Evolutionary conservation across 2,329 filamentous ascomycete genomes (phyloP), one percentile per base, ranked within the genome.

Genomic region (Pyricularia grisea): DNA sequence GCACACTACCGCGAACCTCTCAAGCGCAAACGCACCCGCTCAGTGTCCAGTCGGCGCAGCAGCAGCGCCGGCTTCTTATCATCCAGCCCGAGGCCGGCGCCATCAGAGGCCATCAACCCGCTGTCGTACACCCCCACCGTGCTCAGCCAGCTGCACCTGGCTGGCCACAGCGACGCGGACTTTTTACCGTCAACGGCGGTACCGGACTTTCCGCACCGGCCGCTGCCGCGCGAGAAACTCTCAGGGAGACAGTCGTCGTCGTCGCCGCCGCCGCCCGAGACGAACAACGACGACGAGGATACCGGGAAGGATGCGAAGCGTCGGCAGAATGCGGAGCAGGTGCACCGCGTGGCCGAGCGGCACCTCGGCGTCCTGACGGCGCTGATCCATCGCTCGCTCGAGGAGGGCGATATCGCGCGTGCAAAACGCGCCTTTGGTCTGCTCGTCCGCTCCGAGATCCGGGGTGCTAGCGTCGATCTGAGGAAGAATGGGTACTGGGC

Each of bases 351-450:
- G 3, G 73, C 76, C 65, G 73, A 73, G 66, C 81, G 80, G 23
- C 90, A 94, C 78, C 78, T 94, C 5, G 83, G 86, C 69, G 86
- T 89, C 12, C 79, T 97, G 69, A 88, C 88, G 1, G 84, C 89
- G 3, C 82, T 94, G 23, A 79, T 95, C 73, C 90, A 95, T 77
- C 86, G 86, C 50, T 92, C 90, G 74, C 83, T 97, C 60, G 83
- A 90, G 31, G 82, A 87, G 71, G 87, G 88, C 36, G 90, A 96
- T 74, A 89, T 93, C 70, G 72, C 82, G 1, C 88, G 91, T 60
- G 93, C 94, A 0, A 87, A 87, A 67, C 84, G 91, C 70, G 91
- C 92, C 0, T 94, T 92, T 83, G 90, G 88, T 0, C 79, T 97
- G 72, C 83, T 97, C 36, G 77, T 93, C 65, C 86, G 85, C 84